Percentiles rank a stretch among this genome's conserved stretches.
phyloP scores from a whole-genome alignment of 1,284 basidiomycete species.

The Papiliotrema terrestris region DNA sequence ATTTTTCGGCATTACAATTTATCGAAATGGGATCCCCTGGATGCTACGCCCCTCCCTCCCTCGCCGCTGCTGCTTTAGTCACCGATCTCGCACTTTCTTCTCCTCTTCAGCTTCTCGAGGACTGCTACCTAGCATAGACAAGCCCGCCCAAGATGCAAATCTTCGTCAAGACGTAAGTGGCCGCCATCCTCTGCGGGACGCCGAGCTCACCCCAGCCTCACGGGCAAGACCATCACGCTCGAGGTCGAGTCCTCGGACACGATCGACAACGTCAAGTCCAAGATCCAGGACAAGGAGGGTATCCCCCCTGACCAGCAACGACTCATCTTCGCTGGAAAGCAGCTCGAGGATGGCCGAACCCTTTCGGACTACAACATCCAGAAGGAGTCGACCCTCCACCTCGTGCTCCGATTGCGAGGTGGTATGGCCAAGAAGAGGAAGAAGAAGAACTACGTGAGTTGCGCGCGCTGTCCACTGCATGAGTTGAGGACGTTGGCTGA shows the following conservation, averaged over 20 bases:
- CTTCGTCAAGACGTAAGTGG: slow-evolving; percentile 84
- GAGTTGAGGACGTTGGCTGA: slow-evolving; percentile 8
- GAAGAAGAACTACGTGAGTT: slow-evolving; percentile 88
- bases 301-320: slow-evolving; percentile 83
- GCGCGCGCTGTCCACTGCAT: not conserved
- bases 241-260: slow-evolving; percentile 87
- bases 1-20: no score
- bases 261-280: slow-evolving; percentile 96
- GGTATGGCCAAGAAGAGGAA: slow-evolving; percentile 94
- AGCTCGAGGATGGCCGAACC: slow-evolving; percentile 90
- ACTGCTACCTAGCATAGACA: slow-evolving; percentile 32
- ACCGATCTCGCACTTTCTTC: slow-evolving; percentile 3
- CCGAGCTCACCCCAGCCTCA: slow-evolving; percentile 61
- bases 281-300: slow-evolving; percentile 96
- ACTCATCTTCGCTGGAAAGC: slow-evolving; percentile 97
- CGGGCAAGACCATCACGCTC: slow-evolving; percentile 96
- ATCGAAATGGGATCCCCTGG: no score
- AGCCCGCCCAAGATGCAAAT: slow-evolving; percentile 65
- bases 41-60: not conserved
- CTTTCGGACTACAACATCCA: slow-evolving; percentile 94
- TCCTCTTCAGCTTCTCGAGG: slow-evolving; percentile 32
- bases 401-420: slow-evolving; percentile 81
- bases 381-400: slow-evolving; percentile 92
- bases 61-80: slow-evolving; percentile 1
- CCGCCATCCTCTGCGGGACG: not conserved